Conservation (phyloP, 2,329 filamentous ascomycete genomes). For the Phialophora chinensis region DNA sequence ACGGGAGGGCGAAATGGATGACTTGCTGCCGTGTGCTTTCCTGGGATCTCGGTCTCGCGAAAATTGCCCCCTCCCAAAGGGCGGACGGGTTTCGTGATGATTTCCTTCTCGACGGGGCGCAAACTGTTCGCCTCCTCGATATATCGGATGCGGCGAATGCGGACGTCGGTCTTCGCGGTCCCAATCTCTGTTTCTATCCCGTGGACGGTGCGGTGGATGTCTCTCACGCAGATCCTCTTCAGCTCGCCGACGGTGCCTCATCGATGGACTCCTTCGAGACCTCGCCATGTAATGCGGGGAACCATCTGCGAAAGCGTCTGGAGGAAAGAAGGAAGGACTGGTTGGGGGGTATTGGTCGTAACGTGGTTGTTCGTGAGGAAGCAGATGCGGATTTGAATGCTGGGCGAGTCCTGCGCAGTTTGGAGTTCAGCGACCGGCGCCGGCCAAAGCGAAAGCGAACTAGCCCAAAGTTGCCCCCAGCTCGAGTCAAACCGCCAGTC, state of each 20-base stretch:
- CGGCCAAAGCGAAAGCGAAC: conserved; percentile 10
- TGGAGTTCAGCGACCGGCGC: conserved; percentile 25
- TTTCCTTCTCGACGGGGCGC: conserved; percentile 26
- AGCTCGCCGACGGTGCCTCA: conserved; percentile 59
- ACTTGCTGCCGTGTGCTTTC: conserved; percentile 31
- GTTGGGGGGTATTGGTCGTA: conserved; percentile 9
- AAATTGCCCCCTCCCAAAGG: conserved; percentile 29
- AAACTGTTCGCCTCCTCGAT: conserved; percentile 18
- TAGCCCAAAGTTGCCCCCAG: conserved; percentile 10
- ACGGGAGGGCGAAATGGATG: conserved; percentile 34
- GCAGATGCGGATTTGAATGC: conserved; percentile 22
- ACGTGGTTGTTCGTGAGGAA: conserved; percentile 19
- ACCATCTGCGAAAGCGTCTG: conserved; percentile 44
- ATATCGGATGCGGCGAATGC: conserved; percentile 32
- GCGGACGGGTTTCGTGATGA: conserved; percentile 17
- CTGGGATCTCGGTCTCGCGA: conserved; percentile 31
- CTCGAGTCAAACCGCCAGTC: neutral
- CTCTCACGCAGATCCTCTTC: conserved; percentile 49
- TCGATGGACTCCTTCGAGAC: conserved; percentile 56
- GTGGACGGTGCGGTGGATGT: conserved; percentile 34
- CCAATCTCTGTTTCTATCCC: conserved; percentile 44
- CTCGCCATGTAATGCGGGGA: conserved; percentile 56
- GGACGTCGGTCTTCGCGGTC: conserved; percentile 18
- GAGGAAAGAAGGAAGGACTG: conserved; percentile 12
- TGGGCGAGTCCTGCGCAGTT: conserved; percentile 35